Evolutionary conservation across 257 asterid genomes (phyloP).

Genomic region (Coffea eugenioides): DNA sequence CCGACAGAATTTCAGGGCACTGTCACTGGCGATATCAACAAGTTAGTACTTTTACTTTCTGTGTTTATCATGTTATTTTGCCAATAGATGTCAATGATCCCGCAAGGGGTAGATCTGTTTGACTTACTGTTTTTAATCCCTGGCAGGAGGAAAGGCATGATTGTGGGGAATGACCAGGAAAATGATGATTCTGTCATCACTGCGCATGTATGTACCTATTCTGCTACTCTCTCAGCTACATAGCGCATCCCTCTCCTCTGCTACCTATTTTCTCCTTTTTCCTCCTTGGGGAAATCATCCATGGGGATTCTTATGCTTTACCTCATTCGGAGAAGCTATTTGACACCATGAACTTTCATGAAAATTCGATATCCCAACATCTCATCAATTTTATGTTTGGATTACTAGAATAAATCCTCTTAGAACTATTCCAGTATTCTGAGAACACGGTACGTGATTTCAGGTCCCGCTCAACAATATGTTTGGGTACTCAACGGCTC

Average conservation of each 20-base stretch:
- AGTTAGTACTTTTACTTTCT: slow-evolving; percentile 43
- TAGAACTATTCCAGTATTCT: not conserved
- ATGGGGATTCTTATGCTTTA: not conserved
- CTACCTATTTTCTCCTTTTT: not conserved
- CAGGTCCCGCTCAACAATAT: slow-evolving; percentile 99
- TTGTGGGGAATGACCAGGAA: slow-evolving; percentile 94
- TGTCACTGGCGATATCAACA: slow-evolving; percentile 92
- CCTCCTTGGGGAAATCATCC: not conserved
- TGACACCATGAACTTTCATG: not conserved
- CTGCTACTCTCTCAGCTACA: not conserved
- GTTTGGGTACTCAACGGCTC: slow-evolving; percentile 98
- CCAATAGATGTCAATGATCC: slow-evolving; percentile 10
- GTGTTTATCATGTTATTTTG: slow-evolving; percentile 3
- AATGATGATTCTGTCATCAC: slow-evolving; percentile 82
- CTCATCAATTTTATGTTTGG: not conserved
- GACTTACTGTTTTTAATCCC: not conserved
- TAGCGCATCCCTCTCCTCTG: not conserved
- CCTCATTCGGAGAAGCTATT: not conserved
- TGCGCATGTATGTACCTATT: slow-evolving; percentile 61
- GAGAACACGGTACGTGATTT: not conserved
- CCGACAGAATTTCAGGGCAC: slow-evolving; percentile 94
- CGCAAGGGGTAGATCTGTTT: slow-evolving; percentile 12
- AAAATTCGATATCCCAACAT: not conserved
- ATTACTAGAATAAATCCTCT: not conserved
- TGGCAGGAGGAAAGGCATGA: slow-evolving; percentile 92